Conservation (phyloP, 2,329 filamentous ascomycete species). For the Fusarium sp. region DNA sequence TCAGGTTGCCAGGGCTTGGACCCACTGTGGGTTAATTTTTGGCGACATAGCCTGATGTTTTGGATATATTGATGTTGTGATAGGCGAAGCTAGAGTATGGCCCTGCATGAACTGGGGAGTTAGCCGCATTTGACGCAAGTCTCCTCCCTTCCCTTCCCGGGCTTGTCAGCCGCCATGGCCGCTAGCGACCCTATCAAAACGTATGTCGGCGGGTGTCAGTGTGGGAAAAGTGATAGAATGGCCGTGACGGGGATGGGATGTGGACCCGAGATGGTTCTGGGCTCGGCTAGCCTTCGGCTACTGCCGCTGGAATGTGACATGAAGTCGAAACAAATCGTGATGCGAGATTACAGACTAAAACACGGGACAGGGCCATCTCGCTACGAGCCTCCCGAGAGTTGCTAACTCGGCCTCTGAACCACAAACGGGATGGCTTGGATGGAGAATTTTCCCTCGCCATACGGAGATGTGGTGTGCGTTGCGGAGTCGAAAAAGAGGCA, state of each 20-base stretch:
- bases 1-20: too few relatives aligned
- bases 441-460: neutral
- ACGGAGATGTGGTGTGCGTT: neutral
- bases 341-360: conserved; percentile 7
- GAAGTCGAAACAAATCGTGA: conserved; percentile 1
- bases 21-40: neutral
- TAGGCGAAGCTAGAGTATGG: neutral
- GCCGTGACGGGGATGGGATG: neutral
- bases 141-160: neutral
- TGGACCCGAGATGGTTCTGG: neutral
- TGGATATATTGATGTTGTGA: neutral
- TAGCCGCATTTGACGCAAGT: neutral
- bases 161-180: neutral
- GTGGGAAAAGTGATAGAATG: neutral
- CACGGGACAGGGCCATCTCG: conserved; percentile 1
- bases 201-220: neutral
- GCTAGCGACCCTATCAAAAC: neutral
- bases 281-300: neutral
- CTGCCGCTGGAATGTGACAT: conserved; percentile 7
- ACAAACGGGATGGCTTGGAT: neutral
- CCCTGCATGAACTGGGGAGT: conserved; percentile 1
- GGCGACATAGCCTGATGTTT: conserved; percentile 1
- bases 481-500: neutral
- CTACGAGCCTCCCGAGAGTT: neutral
- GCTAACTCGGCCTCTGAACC: neutral